Base-by-base conservation (phyloP, 306 rosid species). In the Arachis stenosperma region DNA sequence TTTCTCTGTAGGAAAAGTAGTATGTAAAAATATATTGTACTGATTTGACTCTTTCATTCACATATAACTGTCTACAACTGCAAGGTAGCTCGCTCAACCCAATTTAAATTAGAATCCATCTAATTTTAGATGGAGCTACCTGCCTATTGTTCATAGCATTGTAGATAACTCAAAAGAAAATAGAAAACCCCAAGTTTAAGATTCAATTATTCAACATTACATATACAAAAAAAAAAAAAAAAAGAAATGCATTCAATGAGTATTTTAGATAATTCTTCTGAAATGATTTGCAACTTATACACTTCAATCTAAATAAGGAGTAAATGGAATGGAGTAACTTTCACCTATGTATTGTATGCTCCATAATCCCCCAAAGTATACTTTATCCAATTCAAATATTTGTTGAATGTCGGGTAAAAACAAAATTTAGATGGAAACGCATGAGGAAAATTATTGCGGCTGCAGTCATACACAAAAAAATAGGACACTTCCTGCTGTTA, bases 1-100 rank as follows among this genome's bases (percentile, higher is more conserved):
- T 92, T 92, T 90, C 99, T 87, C 99, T 95, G 97, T 82, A 87
- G 81, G 74, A 83, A 83, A 81, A 76, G 78, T 64, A 77, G 80
- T 61, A 42, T 6, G 2, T 42, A 46, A 46, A 8, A 10, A 74
- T 69, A 50, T 73, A 78, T 1, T 11, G 52, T 22, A 8, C 66
- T 67, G 53, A 67, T 30, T 67, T 17, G 65, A 61, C 50, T 46
- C 66, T 57, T 52, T 58, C 54, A 74, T 70, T 71, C 64, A 69
- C 67, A 69, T 58, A 74, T 62, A 69, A 52, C 52, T 57, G 53
- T 50, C 51, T 48, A 71, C 67, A 64, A 70, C 33, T 53, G 52
- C 39, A 22, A 22, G 27, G 57, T 40, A 73, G n/a, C 9, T 65
- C 53, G 44, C 58, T 74, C 68, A 58, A 52, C 59, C 56, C 65